These are phyloP conservation scores for Chaetothyriales sp. DNA, from an alignment of 2,329 filamentous ascomycete species.

Conservation along the genomic window DNA sequence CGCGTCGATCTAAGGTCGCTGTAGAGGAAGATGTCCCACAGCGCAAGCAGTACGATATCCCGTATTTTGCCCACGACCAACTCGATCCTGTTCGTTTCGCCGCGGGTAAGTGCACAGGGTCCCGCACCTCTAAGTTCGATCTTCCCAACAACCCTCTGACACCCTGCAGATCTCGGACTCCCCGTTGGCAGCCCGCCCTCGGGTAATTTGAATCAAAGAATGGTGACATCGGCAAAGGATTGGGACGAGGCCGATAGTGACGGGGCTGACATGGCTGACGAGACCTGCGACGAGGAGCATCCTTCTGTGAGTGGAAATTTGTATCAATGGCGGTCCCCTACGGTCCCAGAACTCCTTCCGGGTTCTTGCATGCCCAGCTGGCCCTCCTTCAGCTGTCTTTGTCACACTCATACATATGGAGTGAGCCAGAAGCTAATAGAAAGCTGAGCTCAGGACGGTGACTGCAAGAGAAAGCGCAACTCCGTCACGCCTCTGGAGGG, in stretches of 20 bases:
- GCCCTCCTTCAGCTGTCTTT: not conserved
- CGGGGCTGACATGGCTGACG: not conserved
- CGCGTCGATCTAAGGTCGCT: not conserved
- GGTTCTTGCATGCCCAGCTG: no score
- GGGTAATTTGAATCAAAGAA: not conserved
- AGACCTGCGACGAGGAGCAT: not conserved
- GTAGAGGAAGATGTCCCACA: not conserved
- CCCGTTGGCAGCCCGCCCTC: slow-evolving; percentile 8
- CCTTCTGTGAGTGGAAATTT: not conserved
- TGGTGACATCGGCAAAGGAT: not conserved
- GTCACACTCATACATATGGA: not conserved
- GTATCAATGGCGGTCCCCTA: no score
- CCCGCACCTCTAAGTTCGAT: not conserved
- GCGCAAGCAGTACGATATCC: slow-evolving; percentile 3
- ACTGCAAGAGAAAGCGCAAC: not conserved
- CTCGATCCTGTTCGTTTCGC: slow-evolving; percentile 16
- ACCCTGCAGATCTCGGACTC: slow-evolving; percentile 1
- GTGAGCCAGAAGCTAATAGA: not conserved
- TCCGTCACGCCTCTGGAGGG: not conserved
- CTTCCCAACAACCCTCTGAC: not conserved
- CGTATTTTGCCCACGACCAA: slow-evolving; percentile 18
- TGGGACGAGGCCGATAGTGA: not conserved
- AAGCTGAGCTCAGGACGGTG: not conserved
- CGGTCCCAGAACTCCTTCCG: no score
- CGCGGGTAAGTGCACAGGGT: slow-evolving; percentile 5